Base-by-base conservation (phyloP, 495 filamentous ascomycete species). In the Trichoderma gamsii region DNA sequence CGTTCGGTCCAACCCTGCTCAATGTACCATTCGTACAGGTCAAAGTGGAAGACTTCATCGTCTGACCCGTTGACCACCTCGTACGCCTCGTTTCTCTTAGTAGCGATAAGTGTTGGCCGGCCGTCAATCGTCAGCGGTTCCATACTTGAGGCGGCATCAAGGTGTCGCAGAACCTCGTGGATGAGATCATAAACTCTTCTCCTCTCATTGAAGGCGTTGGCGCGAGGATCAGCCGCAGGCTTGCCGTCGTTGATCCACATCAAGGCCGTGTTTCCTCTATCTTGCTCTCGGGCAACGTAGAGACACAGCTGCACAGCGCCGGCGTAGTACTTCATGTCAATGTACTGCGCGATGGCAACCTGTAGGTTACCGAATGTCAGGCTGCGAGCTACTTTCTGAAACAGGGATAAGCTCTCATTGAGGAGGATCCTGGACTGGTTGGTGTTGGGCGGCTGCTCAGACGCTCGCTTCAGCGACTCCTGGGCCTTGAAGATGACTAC, bases 401-500 rank as follows among this genome's bases (percentile, higher is more conserved):
- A 97, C 35, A 97, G 80, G 63, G 88, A 85, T 70, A 98, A 77
- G 77, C 93, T 96, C 75, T 98, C 93, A 70, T 92, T 92, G 27
- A 99, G 79, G 46, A 95, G 80, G 18, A 89, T 88, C 63, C 93
- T 89, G n/a, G 90, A 90, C 38, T 86, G 77, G 72, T 93, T 92
- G 6, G 87, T 85, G 69, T 92, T 91, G 18, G 86, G 80, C 32
- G 87, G 86, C 21, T 87, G 85, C 77, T 97, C 94, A 0, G 86
- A 86, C 1, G 93, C 95, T 69, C 88, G 87, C 78, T 96, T 95
- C 63, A 98, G 81, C 69, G 92, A 86, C 75, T 99, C 95, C 76
- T 98, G 93, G 8, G 96, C 96, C 77, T 97, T 97, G 86, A 98
- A 99, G 64, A 97, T 92, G 44, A 98, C 87, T 0, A 97, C 93